Conservation (phyloP, 225 moss, liverwort and hornwort genomes). For the Marchantia paleacea region DNA sequence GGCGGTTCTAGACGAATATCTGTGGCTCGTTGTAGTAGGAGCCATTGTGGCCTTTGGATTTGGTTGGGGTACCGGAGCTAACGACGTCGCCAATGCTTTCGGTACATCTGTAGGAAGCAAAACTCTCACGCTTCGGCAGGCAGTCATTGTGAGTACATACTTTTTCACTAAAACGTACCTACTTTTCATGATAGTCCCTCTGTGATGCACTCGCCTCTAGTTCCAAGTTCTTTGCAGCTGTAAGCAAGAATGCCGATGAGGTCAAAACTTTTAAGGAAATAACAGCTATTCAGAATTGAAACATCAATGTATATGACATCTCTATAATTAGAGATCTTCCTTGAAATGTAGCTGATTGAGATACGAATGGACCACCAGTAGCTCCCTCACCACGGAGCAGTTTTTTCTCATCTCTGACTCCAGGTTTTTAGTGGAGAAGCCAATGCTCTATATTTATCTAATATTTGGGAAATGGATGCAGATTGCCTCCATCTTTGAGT, state of each 20-base stretch:
- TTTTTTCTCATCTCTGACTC: neutral
- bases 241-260: too few relatives aligned
- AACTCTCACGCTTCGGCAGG: constrained; percentile 38
- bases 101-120: constrained; percentile 41
- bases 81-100: constrained; percentile 46
- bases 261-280: too few relatives aligned
- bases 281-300: too few relatives aligned
- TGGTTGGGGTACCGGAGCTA: constrained; percentile 49
- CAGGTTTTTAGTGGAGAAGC: neutral
- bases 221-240: too few relatives aligned
- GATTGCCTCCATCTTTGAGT: constrained; percentile 69
- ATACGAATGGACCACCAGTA: too few relatives aligned
- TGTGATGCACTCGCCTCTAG: too few relatives aligned
- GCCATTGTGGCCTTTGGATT: constrained; percentile 39
- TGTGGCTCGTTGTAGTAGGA: constrained; percentile 39
- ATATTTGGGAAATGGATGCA: constrained; percentile 11
- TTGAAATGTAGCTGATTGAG: too few relatives aligned
- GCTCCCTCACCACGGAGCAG: too few relatives aligned
- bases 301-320: too few relatives aligned
- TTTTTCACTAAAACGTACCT: too few relatives aligned
- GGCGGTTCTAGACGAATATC: constrained; percentile 27
- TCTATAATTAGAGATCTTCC: too few relatives aligned
- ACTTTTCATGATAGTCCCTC: neutral
- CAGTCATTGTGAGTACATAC: constrained; percentile 29
- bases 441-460: neutral